These are phyloP conservation scores for Fusarium denticulatum DNA, from an alignment of 2,329 filamentous ascomycete genomes.

Conservation along the genomic window DNA sequence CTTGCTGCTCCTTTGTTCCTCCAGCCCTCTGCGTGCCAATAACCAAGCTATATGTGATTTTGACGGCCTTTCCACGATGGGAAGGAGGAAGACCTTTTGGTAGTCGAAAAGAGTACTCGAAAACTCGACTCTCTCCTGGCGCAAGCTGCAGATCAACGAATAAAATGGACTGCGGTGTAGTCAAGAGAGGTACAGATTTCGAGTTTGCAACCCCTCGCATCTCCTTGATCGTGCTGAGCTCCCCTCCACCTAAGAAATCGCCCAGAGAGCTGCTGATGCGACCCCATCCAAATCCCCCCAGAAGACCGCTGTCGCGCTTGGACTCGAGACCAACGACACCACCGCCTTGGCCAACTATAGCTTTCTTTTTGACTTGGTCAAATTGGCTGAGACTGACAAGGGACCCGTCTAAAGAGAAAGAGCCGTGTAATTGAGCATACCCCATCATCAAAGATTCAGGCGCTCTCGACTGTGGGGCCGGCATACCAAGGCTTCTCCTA, in stretches of 20 bases:
- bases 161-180: slow-evolving; percentile 92
- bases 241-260: slow-evolving; percentile 84
- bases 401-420: slow-evolving; percentile 91
- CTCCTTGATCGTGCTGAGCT: slow-evolving; percentile 93
- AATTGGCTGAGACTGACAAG: slow-evolving; percentile 89
- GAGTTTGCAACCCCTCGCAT: slow-evolving; percentile 90
- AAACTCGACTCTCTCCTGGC: slow-evolving; percentile 88
- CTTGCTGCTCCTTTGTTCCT: slow-evolving; percentile 79
- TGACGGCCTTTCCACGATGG: slow-evolving; percentile 91
- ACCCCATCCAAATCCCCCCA: slow-evolving; percentile 88
- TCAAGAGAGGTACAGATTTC: slow-evolving; percentile 89
- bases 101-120: slow-evolving; percentile 85
- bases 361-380: slow-evolving; percentile 95
- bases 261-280: slow-evolving; percentile 88
- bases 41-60: slow-evolving; percentile 89
- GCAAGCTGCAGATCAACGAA: slow-evolving; percentile 92
- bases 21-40: slow-evolving; percentile 91
- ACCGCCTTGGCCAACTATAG: slow-evolving; percentile 86
- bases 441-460: slow-evolving; percentile 96
- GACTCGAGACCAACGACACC: slow-evolving; percentile 85
- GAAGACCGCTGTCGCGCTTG: slow-evolving; percentile 80
- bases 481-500: slow-evolving; percentile 58
- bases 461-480: slow-evolving; percentile 56
- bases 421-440: slow-evolving; percentile 92
- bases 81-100: slow-evolving; percentile 91